phyloP scores from a whole-genome alignment of 148 eudicot genomes.

The Limonium bicolor region DNA sequence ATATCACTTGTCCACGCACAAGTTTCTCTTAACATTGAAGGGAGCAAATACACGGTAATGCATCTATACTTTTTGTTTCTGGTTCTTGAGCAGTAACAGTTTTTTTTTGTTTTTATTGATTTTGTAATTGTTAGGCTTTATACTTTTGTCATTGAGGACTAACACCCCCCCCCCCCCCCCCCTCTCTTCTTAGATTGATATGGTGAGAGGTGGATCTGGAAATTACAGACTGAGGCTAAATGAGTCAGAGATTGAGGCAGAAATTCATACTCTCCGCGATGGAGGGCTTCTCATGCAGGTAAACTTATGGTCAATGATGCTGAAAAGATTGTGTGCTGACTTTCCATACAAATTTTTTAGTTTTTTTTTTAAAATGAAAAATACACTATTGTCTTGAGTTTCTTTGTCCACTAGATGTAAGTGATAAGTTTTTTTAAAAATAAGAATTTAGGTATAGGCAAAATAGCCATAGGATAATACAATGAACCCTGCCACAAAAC shows the following conservation, averaged over 20 bases:
- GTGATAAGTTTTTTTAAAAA: too few species aligned
- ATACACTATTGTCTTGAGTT: too few species aligned
- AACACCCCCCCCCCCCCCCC: too few species aligned
- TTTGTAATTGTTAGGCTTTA: background rate
- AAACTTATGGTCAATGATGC: too few species aligned
- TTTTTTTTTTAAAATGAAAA: too few species aligned
- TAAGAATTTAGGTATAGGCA: too few species aligned
- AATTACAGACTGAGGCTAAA: conserved; percentile 86
- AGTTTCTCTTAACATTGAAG: conserved; percentile 91
- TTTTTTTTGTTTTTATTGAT: background rate
- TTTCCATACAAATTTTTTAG: too few species aligned
- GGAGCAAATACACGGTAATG: conserved; percentile 91
- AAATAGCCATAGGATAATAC: too few species aligned
- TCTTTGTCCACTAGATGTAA: too few species aligned
- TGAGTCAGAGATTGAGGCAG: conserved; percentile 85
- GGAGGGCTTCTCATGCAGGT: conserved; percentile 99
- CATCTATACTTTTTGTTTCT: background rate
- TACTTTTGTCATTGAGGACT: background rate
- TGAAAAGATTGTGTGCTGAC: too few species aligned
- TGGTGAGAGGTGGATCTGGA: conserved; percentile 93
- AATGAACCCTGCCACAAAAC: too few species aligned
- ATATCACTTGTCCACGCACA: conserved; percentile 90
- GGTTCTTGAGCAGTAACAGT: too few species aligned
- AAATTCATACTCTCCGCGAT: conserved; percentile 94
- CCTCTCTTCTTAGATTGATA: conserved; percentile 64